Evolutionary conservation across 208 protist species (phyloP), one percentile per base, ranked within the genome.

Genomic region (Leishmania martiniquensis): DNA sequence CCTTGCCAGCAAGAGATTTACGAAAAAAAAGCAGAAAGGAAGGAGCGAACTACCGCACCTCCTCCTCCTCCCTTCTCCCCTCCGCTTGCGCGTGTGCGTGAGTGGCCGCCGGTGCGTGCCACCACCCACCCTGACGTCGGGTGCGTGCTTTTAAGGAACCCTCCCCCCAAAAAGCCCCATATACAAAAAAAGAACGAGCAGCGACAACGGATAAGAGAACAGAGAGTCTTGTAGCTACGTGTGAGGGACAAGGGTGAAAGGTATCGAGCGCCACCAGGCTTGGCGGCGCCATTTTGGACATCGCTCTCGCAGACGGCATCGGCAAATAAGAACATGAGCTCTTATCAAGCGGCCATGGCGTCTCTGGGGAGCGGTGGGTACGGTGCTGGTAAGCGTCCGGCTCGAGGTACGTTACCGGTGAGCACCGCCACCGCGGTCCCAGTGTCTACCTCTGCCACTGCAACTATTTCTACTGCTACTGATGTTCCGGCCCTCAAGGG

Each of bases 311-410:
- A 2, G 29, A n/a, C n/a, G 29, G 29, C 59, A 37, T 25, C 32
- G 39, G 25, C 59, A 39, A 77, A 32, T 37, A 49, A 13, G 34
- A 66, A 37, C 9, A 82, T 86, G 82, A 82, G 74, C 22, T 82
- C 82, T 15, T 70, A 65, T 57, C 72, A 72, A 25, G 47, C 77
- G 15, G n/a, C 67, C 7, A 72, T 63, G 17, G 51, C 77, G 34
- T 76, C 67, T 9, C 44, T 65, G 22, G 60, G 76, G 51, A 79
- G 71, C 76, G 47, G 44, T 44, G 67, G 3, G 47, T 63, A 73
- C 69, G 72, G 10, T 44, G 71, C 71, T 54, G 12, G 70, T 3
- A 55, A 65, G 52, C 72, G 70, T 32, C 59, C 65, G 45, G 54
- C 55, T 32, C 59, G 69, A 52, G 63, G 75, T 55, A 29, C 60